Conservation (phyloP, 768 basidiomycete genomes). For the Tricholoma terreum region DNA sequence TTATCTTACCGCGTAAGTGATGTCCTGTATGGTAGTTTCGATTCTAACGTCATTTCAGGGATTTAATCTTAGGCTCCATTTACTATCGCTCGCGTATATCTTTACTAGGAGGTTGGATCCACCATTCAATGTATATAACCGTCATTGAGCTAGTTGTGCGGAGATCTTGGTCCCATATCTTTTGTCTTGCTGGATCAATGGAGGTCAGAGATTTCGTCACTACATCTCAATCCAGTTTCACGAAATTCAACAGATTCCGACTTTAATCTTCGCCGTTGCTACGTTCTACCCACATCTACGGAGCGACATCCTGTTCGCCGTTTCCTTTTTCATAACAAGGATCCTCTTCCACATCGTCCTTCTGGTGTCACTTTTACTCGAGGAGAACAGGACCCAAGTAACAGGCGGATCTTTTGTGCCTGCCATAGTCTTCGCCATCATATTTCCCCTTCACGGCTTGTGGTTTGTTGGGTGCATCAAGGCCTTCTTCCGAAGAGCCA, state of each 20-base stretch:
- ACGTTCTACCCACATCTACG: conserved; percentile 42
- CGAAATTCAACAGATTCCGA: conserved; percentile 40
- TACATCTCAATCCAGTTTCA: conserved; percentile 37
- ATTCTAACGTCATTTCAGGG: conserved; percentile 45
- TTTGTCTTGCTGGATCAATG: background rate
- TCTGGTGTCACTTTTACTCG: conserved; percentile 25
- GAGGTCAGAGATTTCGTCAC: conserved; percentile 34
- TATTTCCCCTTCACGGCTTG: conserved; percentile 47
- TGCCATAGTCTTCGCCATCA: conserved; percentile 32
- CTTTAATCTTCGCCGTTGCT: conserved; percentile 47
- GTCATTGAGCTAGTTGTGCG: conserved; percentile 16
- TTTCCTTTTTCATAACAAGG: conserved; percentile 49
- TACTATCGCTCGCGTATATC: conserved; percentile 31
- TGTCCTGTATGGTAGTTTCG: background rate
- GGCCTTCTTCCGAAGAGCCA: conserved; percentile 37
- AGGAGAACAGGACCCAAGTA: conserved; percentile 24
- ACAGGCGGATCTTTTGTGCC: conserved; percentile 38
- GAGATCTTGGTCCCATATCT: conserved; percentile 1
- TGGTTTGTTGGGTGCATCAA: conserved; percentile 54
- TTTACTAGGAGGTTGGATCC: conserved; percentile 54
- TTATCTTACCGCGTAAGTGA: conserved; percentile 12
- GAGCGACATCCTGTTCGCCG: conserved; percentile 48
- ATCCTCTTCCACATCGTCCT: conserved; percentile 45
- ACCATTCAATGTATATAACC: conserved; percentile 31
- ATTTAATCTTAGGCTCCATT: conserved; percentile 27